phyloP scores from a whole-genome alignment of 2,329 filamentous ascomycete genomes.

The Exophiala sideris region DNA sequence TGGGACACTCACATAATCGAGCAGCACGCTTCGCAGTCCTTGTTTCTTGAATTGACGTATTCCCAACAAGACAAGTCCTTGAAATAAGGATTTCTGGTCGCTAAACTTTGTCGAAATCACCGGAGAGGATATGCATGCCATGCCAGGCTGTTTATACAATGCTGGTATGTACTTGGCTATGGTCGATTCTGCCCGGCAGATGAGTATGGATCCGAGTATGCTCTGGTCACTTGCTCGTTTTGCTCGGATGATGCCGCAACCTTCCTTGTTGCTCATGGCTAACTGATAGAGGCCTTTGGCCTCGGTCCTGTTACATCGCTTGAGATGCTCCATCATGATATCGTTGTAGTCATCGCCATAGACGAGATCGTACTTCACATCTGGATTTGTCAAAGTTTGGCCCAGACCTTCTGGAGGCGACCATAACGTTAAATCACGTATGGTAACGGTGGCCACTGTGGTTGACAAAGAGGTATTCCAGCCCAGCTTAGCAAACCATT shows the following conservation, averaged over 20 bases:
- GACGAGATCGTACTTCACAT: conserved; percentile 77
- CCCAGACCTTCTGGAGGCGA: conserved; percentile 71
- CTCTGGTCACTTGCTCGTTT: conserved; percentile 65
- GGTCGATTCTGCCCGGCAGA: conserved; percentile 68
- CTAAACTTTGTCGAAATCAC: conserved; percentile 67
- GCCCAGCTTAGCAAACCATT: conserved; percentile 85
- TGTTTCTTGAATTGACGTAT: conserved; percentile 78
- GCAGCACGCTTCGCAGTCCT: conserved; percentile 66
- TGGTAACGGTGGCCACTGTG: conserved; percentile 67
- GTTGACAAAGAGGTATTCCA: conserved; percentile 72
- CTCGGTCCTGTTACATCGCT: conserved; percentile 69
- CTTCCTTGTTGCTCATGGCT: conserved; percentile 66
- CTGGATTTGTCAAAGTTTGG: conserved; percentile 67
- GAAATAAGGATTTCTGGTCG: conserved; percentile 68
- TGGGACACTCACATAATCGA: conserved; percentile 69
- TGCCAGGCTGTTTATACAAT: conserved; percentile 55
- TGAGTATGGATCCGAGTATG: conserved; percentile 75
- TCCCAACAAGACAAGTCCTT: conserved; percentile 76
- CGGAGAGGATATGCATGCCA: conserved; percentile 76
- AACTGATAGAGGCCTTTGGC: conserved; percentile 75
- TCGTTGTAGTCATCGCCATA: conserved; percentile 74
- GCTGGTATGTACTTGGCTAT: conserved; percentile 68
- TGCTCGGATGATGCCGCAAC: conserved; percentile 78
- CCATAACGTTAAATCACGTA: conserved; percentile 71
- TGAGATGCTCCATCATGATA: conserved; percentile 70